Evolutionary conservation across 2,329 filamentous ascomycete species (phyloP), one percentile per base, ranked within the genome.

Genomic region (Ascochyta fabae): DNA sequence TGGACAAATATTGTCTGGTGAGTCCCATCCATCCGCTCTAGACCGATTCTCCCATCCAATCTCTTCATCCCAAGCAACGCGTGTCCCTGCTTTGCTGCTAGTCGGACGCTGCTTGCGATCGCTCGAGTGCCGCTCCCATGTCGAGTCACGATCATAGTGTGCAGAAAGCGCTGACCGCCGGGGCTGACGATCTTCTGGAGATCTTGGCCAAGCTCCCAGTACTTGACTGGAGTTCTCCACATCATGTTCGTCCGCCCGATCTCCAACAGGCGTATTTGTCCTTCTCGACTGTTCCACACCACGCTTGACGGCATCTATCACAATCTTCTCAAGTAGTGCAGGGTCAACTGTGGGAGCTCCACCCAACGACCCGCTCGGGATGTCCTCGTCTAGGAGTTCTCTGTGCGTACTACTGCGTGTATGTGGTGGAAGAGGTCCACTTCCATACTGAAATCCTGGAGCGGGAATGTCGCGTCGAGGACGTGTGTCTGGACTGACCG

Each of bases 161-260:
- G 15, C 22, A 12, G 36, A n/a, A 5, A 19, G 3, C 3, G 34
- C 22, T 27, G 31, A 33, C 10, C 31, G 46, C 2, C 33, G 40
- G 15, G 50, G 44, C 19, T 26, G 45, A 26, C 33, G 34, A 12
- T 39, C 24, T 10, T 35, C 24, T 13, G 13, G n/a, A 13, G 67
- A 65, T 6, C 43, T 40, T 4, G 65, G 68, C 69, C 69, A 71
- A 24, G 64, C 66, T 6, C 67, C 69, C 23, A 68, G 69, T 15
- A 59, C 48, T 0, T 67, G 59, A 27, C 50, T 65, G 6, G 47
- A 40, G n/a, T 19, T 36, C 4, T 59, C 50, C 6, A 45, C 15
- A 22, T 56, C 41, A 0, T 16, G 13, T 6, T 35, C 22, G 3
- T 23, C 33, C 38, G 2, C 5, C 3, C 23, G 38, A 13, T 7